Percentiles rank a stretch among this genome's conserved stretches.
Conservation (phyloP, 176 grass and related monocot genomes). For the Cenchrus fungigraminus region DNA sequence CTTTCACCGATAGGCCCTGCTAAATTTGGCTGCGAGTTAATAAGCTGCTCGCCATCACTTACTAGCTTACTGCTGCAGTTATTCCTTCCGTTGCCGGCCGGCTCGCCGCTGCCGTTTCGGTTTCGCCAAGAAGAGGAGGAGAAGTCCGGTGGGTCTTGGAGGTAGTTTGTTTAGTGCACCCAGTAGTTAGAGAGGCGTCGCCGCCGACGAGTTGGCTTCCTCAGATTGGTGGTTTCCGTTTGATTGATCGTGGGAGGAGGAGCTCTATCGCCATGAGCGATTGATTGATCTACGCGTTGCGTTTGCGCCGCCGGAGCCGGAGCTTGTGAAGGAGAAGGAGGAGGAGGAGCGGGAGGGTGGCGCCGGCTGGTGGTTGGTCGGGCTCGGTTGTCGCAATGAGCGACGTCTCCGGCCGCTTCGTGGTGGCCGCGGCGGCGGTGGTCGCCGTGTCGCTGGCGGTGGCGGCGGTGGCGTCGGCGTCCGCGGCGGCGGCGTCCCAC, state of each 20-base stretch:
- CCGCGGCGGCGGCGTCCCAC: conserved; percentile 20
- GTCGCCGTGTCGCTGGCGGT: conserved; percentile 22
- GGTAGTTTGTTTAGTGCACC: background rate
- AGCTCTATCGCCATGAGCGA: background rate
- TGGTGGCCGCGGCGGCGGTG: background rate
- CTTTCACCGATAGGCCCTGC: background rate
- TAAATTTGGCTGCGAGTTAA: conserved; percentile 21
- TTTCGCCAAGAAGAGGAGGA: background rate
- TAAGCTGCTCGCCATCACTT: background rate
- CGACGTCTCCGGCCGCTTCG: conserved; percentile 49
- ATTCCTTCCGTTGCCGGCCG: background rate
- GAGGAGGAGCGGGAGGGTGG: background rate
- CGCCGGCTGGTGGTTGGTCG: background rate
- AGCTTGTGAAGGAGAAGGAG: background rate
- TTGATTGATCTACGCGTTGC: background rate
- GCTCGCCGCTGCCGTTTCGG: background rate
- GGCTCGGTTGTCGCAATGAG: conserved; percentile 42
- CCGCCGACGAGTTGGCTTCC: background rate
- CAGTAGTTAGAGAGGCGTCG: too few relatives aligned
- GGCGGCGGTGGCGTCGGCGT: background rate
- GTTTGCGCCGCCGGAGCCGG: background rate
- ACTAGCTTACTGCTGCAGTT: background rate
- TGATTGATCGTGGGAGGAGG: background rate
- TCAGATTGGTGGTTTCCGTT: background rate
- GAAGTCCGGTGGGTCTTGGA: background rate